phyloP scores from a whole-genome alignment of 495 filamentous ascomycete species.

The Bathelium albidoporum region DNA sequence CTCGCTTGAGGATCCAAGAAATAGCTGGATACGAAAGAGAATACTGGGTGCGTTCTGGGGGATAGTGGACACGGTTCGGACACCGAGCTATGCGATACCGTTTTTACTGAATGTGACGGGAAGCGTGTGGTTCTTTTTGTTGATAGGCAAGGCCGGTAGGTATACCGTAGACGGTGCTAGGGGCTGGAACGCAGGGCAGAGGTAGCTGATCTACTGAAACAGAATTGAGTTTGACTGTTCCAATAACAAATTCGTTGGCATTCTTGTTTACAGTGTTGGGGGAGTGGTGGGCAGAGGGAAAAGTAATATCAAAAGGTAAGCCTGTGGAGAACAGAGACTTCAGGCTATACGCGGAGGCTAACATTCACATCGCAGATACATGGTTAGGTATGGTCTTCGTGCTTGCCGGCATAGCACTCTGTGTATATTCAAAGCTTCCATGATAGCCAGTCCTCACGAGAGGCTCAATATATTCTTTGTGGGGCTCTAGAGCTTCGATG shows the following conservation, averaged over 20 bases:
- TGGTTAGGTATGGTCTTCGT: slow-evolving; percentile 82
- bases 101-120: slow-evolving; percentile 85
- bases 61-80: slow-evolving; percentile 65
- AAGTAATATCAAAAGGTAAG: slow-evolving; percentile 69
- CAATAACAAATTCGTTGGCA: slow-evolving; percentile 85
- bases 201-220: no score
- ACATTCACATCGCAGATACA: slow-evolving; percentile 48
- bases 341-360: not conserved
- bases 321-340: slow-evolving; percentile 1
- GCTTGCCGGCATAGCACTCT: slow-evolving; percentile 73
- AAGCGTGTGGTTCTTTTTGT: slow-evolving; percentile 92
- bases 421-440: slow-evolving; percentile 48
- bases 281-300: slow-evolving; percentile 89
- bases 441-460: not conserved
- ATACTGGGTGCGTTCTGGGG: slow-evolving; percentile 53
- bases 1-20: slow-evolving; percentile 34
- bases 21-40: slow-evolving; percentile 45
- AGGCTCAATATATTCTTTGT: not conserved
- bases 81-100: slow-evolving; percentile 75
- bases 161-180: slow-evolving; percentile 17
- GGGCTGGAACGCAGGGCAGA: no score
- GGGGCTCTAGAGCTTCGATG: slow-evolving; percentile 10
- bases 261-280: slow-evolving; percentile 92
- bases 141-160: slow-evolving; percentile 85
- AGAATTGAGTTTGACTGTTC: slow-evolving; percentile 90